Conservation (phyloP, 768 basidiomycete species). For the Pholiota conissans region DNA sequence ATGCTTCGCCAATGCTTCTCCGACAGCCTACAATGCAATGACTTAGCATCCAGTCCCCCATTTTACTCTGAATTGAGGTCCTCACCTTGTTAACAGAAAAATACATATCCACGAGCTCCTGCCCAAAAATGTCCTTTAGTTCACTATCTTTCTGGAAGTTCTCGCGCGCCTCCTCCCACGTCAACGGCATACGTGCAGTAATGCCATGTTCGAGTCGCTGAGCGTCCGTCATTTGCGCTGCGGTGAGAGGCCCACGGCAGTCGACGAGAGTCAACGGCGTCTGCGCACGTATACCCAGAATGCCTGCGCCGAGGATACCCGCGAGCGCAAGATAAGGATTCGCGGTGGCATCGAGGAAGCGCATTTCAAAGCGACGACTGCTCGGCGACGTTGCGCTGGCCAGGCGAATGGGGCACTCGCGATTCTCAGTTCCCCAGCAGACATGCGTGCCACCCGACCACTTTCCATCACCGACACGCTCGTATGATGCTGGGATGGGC, state of each 20-base stretch:
- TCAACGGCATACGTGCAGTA: slow-evolving; percentile 47
- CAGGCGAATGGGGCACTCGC: slow-evolving; percentile 64
- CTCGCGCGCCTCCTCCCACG: slow-evolving; percentile 45
- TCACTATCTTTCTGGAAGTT: slow-evolving; percentile 34
- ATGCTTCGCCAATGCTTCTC: not conserved
- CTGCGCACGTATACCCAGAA: slow-evolving; percentile 45
- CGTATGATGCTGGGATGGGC: slow-evolving; percentile 63
- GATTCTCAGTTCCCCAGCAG: slow-evolving; percentile 69
- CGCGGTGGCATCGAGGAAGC: slow-evolving; percentile 62
- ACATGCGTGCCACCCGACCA: slow-evolving; percentile 76
- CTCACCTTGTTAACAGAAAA: slow-evolving; percentile 43
- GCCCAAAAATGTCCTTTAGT: slow-evolving; percentile 42
- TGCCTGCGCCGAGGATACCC: slow-evolving; percentile 54
- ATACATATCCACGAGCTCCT: slow-evolving; percentile 43
- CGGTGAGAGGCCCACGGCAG: slow-evolving; percentile 28
- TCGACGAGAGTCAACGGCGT: slow-evolving; percentile 37
- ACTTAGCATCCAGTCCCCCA: not conserved
- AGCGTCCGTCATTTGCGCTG: slow-evolving; percentile 42
- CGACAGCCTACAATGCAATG: not conserved
- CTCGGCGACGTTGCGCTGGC: slow-evolving; percentile 45
- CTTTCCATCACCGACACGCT: slow-evolving; percentile 59
- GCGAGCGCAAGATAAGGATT: slow-evolving; percentile 63
- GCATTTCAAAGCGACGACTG: slow-evolving; percentile 63
- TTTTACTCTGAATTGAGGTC: not conserved
- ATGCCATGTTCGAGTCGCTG: slow-evolving; percentile 49